phyloP scores from a whole-genome alignment of 2,329 filamentous ascomycete genomes.

The Didymella keratinophila region DNA sequence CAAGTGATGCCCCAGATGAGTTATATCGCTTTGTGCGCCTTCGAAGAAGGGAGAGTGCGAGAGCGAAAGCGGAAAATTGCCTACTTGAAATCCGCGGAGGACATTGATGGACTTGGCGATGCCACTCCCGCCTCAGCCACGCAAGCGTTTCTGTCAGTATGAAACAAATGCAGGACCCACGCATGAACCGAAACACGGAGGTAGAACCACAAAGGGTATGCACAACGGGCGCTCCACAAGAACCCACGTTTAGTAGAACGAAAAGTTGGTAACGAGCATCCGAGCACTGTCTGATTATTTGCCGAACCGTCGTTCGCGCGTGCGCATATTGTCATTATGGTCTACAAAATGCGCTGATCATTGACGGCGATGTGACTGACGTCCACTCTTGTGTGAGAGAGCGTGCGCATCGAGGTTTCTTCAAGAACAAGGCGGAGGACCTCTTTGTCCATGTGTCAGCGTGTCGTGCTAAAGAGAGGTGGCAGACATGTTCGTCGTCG shows the following conservation, averaged over 20 bases:
- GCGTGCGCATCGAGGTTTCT: neutral
- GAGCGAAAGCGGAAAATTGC: neutral
- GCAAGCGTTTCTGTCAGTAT: neutral
- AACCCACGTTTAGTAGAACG: neutral
- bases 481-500: neutral
- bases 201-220: neutral
- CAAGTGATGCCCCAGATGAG: neutral
- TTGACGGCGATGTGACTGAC: neutral
- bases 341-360: neutral
- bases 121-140: slow-evolving; percentile 7
- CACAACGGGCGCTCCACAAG: neutral
- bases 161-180: slow-evolving; percentile 14
- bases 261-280: neutral
- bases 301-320: neutral
- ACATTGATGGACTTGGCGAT: neutral
- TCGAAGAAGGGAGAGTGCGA: neutral
- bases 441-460: neutral
- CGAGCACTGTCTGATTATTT: neutral
- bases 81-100: neutral
- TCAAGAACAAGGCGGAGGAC: neutral
- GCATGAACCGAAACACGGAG: slow-evolving; percentile 16
- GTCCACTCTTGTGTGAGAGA: neutral
- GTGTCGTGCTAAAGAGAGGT: neutral
- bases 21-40: neutral
- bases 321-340: neutral